Conservation (phyloP, 129 eudicot species). For the Deinandra increscens region DNA sequence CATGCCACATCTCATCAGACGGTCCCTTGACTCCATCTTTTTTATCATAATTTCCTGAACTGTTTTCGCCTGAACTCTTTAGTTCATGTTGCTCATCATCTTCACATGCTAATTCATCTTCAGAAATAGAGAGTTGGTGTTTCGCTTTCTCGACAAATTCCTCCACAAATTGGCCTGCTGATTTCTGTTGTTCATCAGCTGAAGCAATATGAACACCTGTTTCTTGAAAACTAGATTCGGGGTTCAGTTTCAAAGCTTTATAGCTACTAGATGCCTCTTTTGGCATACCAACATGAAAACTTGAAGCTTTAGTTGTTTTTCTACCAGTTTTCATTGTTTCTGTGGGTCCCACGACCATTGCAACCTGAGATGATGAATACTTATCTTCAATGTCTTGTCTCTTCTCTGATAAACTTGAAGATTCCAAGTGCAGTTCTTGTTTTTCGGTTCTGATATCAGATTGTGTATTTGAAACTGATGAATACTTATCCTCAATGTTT, state of each 20-base stretch:
- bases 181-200: constrained; percentile 57
- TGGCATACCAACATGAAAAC: constrained; percentile 33
- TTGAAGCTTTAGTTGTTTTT: constrained; percentile 34
- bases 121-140: constrained; percentile 51
- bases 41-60: constrained; percentile 37
- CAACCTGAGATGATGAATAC: constrained; percentile 30
- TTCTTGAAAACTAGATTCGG: constrained; percentile 33
- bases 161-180: constrained; percentile 52
- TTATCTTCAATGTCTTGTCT: constrained; percentile 19
- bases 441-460: constrained; percentile 35
- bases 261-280: constrained; percentile 33
- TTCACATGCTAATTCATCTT: constrained; percentile 29
- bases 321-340: constrained; percentile 21
- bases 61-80: constrained; percentile 22
- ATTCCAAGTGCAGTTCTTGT: constrained; percentile 32
- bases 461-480: constrained; percentile 27
- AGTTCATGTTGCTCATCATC: constrained; percentile 30
- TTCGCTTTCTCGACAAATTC: constrained; percentile 67
- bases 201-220: constrained; percentile 43
- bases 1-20: constrained; percentile 77
- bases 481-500: constrained; percentile 14
- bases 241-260: constrained; percentile 36
- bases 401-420: constrained; percentile 36
- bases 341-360: constrained; percentile 21
- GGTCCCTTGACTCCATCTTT: constrained; percentile 56